phyloP scores from a whole-genome alignment of 2,329 filamentous ascomycete genomes.

The Penicillium fuscoglaucum region DNA sequence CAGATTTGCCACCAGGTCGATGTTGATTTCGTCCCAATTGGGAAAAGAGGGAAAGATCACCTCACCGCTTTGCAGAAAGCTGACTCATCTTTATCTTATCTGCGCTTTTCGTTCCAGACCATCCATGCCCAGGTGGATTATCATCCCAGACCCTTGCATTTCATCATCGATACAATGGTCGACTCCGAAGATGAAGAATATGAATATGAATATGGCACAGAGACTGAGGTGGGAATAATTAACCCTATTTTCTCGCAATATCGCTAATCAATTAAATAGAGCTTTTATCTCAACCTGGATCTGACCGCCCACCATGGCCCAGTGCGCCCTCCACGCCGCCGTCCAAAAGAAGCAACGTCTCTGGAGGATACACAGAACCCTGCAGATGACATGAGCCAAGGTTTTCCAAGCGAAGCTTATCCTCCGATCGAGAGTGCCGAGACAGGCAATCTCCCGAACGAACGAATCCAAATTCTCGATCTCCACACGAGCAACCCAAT shows the following conservation, averaged over 20 bases:
- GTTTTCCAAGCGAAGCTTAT: conserved; percentile 31
- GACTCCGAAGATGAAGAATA: conserved; percentile 52
- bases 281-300: conserved; percentile 62
- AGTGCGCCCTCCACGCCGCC: conserved; percentile 36
- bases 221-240: conserved; percentile 49
- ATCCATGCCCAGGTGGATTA: background rate
- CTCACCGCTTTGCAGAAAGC: conserved; percentile 6
- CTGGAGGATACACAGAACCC: conserved; percentile 5
- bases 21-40: background rate
- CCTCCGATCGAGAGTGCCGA: conserved; percentile 43
- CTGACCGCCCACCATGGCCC: conserved; percentile 50
- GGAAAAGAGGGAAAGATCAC: background rate
- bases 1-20: background rate
- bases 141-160: background rate
- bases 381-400: background rate
- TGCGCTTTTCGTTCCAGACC: background rate
- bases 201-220: conserved; percentile 61
- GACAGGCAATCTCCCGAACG: conserved; percentile 23
- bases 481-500: conserved; percentile 75
- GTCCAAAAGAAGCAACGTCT: conserved; percentile 21
- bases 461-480: conserved; percentile 74
- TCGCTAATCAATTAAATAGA: conserved; percentile 36
- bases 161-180: conserved; percentile 25
- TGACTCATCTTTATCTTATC: conserved; percentile 19
- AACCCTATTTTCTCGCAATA: conserved; percentile 1